Percentiles rank a stretch among this genome's conserved stretches.
Evolutionary conservation across 2,329 filamentous ascomycete species (phyloP).

Genomic region (Fusarium nisikadoi): DNA sequence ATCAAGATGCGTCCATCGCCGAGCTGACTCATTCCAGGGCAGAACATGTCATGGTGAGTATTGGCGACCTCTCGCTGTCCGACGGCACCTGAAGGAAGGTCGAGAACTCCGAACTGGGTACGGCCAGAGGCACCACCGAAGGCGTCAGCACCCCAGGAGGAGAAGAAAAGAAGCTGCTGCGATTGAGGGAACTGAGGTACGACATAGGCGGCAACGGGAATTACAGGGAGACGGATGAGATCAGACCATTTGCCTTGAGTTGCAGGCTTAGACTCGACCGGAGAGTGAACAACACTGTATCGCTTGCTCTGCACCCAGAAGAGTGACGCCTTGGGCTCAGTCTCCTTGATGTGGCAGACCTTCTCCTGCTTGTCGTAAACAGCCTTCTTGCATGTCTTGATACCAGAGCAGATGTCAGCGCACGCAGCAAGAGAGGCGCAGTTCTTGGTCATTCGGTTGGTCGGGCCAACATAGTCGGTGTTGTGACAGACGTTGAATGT

Average conservation of each 20-base stretch:
- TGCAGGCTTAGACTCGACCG: background rate
- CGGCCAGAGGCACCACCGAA: slow-evolving; percentile 31
- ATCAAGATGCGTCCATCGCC: slow-evolving; percentile 61
- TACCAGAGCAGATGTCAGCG: slow-evolving; percentile 27
- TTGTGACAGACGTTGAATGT: slow-evolving; percentile 22
- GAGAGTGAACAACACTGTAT: slow-evolving; percentile 24
- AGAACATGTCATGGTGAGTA: slow-evolving; percentile 66
- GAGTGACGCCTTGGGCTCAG: slow-evolving; percentile 20
- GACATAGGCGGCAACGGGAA: slow-evolving; percentile 34
- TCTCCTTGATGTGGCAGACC: slow-evolving; percentile 31
- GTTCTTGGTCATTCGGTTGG: slow-evolving; percentile 5
- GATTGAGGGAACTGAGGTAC: slow-evolving; percentile 28
- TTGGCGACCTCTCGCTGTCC: slow-evolving; percentile 47
- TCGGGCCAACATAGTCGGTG: slow-evolving; percentile 22
- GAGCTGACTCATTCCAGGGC: slow-evolving; percentile 63
- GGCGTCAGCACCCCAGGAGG: slow-evolving; percentile 27
- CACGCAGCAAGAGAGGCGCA: slow-evolving; percentile 24
- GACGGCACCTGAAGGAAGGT: slow-evolving; percentile 18
- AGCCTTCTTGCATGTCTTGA: slow-evolving; percentile 21
- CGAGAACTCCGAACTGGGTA: slow-evolving; percentile 25
- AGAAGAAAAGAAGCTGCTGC: slow-evolving; percentile 30
- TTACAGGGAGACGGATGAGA: slow-evolving; percentile 26
- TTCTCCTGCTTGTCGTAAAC: slow-evolving; percentile 38
- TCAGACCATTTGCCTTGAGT: slow-evolving; percentile 26
- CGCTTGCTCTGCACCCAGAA: slow-evolving; percentile 32